Evolutionary conservation across 495 filamentous ascomycete genomes (phyloP).

Genomic region (Penicillium canescens): DNA sequence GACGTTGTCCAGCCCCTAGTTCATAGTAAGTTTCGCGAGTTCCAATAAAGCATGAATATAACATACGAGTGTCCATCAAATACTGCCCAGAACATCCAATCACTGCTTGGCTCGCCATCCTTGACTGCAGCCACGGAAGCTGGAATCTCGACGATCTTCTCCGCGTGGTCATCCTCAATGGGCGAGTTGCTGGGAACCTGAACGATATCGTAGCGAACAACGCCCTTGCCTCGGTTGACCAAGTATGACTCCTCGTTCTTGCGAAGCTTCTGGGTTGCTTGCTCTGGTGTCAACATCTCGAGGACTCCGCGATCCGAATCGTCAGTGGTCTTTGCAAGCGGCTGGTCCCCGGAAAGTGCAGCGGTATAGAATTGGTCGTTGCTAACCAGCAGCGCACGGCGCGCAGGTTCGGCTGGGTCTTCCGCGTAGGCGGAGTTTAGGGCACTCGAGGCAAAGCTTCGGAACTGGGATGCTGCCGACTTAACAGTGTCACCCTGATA

Average conservation of each 20-base stretch:
- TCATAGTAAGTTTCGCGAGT: conserved; percentile 11
- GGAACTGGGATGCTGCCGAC: conserved; percentile 26
- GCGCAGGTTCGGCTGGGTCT: conserved; percentile 30
- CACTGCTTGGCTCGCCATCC: conserved; percentile 59
- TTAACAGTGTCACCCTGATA: conserved; percentile 46
- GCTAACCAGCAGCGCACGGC: conserved; percentile 66
- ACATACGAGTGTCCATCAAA: conserved; percentile 94
- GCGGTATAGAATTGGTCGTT: conserved; percentile 83
- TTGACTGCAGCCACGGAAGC: conserved; percentile 50
- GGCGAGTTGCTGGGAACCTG: conserved; percentile 95
- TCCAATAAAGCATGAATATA: not conserved
- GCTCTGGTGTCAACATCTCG: conserved; percentile 95
- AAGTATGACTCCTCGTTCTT: conserved; percentile 88
- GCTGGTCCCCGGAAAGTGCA: conserved; percentile 74
- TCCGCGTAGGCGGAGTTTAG: conserved; percentile 31
- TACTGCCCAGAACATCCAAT: conserved; percentile 99
- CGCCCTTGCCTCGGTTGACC: conserved; percentile 85
- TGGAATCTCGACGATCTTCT: conserved; percentile 93
- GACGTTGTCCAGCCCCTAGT: conserved; percentile 96
- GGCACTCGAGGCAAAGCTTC: conserved; percentile 32
- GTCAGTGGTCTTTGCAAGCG: conserved; percentile 83
- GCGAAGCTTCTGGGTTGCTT: conserved; percentile 86
- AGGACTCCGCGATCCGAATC: conserved; percentile 77
- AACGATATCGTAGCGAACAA: conserved; percentile 93
- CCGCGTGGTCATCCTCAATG: conserved; percentile 96